A percentile compares a stretch with the other conserved stretches of the same genome.
Conservation (phyloP, 768 basidiomycete genomes). For the Jaapia argillacea region DNA sequence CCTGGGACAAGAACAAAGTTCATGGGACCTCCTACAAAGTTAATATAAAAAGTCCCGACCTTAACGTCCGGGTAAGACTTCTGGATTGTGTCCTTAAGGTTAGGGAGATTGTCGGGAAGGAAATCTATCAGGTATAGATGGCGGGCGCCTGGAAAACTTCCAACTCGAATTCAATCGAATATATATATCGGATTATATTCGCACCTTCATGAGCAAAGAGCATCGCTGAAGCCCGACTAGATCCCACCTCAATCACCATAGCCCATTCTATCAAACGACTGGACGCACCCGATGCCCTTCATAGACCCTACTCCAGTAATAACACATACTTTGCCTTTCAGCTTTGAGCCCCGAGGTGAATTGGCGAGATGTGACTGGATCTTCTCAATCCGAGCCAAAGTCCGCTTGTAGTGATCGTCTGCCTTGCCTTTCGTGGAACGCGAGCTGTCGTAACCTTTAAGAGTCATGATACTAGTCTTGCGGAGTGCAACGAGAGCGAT, state of each 20-base stretch:
- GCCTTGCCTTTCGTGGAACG: too few relatives aligned
- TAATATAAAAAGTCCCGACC: too few relatives aligned
- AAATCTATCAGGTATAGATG: slow-evolving; percentile 76
- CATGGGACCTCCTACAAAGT: neutral
- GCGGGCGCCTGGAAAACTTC: slow-evolving; percentile 45
- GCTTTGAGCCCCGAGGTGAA: slow-evolving; percentile 40
- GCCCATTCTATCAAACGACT: too few relatives aligned
- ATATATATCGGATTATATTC: slow-evolving; percentile 1
- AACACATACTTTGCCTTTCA: slow-evolving; percentile 75
- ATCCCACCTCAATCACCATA: too few relatives aligned
- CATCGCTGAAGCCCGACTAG: slow-evolving; percentile 61
- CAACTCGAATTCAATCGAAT: neutral
- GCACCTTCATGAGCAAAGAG: slow-evolving; percentile 75
- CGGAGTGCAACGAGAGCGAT: too few relatives aligned
- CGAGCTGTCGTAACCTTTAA: too few relatives aligned
- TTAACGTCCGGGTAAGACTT: slow-evolving; percentile 68
- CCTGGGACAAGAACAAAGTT: slow-evolving; percentile 31
- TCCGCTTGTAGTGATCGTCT: slow-evolving; percentile 48
- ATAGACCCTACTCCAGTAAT: slow-evolving; percentile 83
- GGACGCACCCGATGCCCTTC: slow-evolving; percentile 77
- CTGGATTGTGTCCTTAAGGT: slow-evolving; percentile 60
- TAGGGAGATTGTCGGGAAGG: slow-evolving; percentile 53
- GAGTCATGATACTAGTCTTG: too few relatives aligned
- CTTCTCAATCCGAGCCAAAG: slow-evolving; percentile 53
- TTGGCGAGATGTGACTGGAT: slow-evolving; percentile 59